Base-by-base conservation (phyloP, 1,139 yeast genomes). In the Debaryomycetaceae sp. region DNA sequence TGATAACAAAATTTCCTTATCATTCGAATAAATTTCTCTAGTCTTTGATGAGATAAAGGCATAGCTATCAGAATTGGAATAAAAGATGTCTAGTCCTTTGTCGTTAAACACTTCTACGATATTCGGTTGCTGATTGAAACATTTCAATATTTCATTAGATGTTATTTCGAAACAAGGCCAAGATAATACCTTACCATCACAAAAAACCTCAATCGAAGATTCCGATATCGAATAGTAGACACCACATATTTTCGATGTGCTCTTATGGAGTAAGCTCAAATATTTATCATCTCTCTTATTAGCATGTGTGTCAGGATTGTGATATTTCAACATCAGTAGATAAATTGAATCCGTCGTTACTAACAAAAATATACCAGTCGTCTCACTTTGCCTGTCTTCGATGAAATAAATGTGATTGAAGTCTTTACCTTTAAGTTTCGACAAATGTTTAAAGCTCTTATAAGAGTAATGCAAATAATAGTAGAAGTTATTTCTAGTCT, bases 91-190 rank as follows among this genome's bases (percentile, higher is more conserved):
- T 11, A 46, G 34, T 23, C 45, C 27, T 40, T 49, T 17, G 24
- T 43, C 38, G 11, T 49, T 37, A 22, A 57, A 45, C 4, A 56
- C 22, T 5, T 45, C 24, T 9, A 44, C 40, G 6, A 48, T 34
- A 13, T 47, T 52, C 5, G 68, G 66, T 1, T 55, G 40, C 2
- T 54, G 50, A 42, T 67, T 67, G 47, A 71, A 66, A 0, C 65
- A 66, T 40, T 61, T 60, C 1, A 55, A 33, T 13, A 71, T 45
- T 45, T 69, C 76, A 6, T 53, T 44, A 41, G 57, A 59, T 0
- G 67, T 47, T 2, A 59, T 52, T 40, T 69, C 75, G 45, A 68
- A 66, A 38, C 67, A 64, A 43, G 68, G 70, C 76, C 76, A 72
- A 20, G 58, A 52, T 38, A 62, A 54, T 24, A 62, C 46, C 20